Percentiles rank a stretch among this genome's conserved stretches.
These are phyloP conservation scores for Suhomyces coccinellae DNA, from an alignment of 1,139 yeast genomes.

Conservation along the genomic window DNA sequence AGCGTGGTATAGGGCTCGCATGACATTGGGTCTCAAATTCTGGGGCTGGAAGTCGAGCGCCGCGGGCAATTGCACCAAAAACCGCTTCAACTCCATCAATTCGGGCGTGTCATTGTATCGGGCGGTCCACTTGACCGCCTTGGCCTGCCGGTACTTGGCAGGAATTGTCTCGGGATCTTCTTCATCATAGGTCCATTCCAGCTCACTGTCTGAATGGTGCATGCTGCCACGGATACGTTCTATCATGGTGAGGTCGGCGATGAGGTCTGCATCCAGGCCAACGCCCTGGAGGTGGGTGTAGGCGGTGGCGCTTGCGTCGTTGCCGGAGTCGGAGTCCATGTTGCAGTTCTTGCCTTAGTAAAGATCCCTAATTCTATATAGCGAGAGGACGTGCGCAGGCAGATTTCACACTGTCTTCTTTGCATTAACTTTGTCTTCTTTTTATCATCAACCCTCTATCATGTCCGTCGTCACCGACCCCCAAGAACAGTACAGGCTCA, in stretches of 20 bases:
- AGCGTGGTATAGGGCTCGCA: conserved; percentile 32
- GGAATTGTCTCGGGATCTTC: not conserved
- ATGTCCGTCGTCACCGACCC: conserved; percentile 41
- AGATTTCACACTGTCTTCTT: not conserved
- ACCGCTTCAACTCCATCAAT: conserved; percentile 17
- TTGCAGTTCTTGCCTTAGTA: not conserved
- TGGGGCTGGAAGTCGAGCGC: conserved; percentile 17
- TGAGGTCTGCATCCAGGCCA: no score
- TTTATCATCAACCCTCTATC: not conserved
- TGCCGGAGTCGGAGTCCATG: not conserved
- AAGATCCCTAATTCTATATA: no score
- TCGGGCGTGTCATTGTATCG: not conserved
- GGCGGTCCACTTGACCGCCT: not conserved
- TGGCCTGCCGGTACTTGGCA: not conserved
- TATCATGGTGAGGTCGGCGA: no score
- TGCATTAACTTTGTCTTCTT: not conserved
- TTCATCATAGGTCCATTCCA: not conserved
- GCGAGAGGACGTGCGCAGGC: not conserved
- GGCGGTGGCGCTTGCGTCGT: not conserved
- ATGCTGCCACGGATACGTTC: not conserved
- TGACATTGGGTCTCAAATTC: conserved; percentile 16
- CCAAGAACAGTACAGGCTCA: conserved; percentile 69
- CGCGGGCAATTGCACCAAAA: conserved; percentile 32
- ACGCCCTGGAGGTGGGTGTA: no score
- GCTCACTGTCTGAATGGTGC: not conserved